Percentiles rank a stretch among this genome's conserved stretches.
phyloP scores from a whole-genome alignment of 2,329 filamentous ascomycete species.

The Endothia cerciana region DNA sequence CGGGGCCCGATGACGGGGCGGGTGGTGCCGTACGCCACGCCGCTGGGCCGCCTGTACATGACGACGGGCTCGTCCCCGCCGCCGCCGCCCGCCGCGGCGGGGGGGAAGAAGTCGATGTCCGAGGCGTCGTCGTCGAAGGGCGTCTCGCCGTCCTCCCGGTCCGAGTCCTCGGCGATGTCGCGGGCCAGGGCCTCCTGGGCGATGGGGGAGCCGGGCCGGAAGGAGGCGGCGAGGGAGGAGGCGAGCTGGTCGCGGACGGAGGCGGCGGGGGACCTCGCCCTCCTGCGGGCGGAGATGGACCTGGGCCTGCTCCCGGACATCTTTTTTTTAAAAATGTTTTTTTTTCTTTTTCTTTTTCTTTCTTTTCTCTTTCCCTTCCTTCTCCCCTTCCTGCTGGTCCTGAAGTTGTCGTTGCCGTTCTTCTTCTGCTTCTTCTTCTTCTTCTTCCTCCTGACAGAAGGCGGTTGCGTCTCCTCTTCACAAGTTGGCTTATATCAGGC shows the following conservation, averaged over 20 bases:
- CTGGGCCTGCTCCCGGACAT: constrained; percentile 10
- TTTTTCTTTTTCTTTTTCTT: no score
- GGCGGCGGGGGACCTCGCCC: not conserved
- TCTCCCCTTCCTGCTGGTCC: no score
- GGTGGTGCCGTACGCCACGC: constrained; percentile 72
- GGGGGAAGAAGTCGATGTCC: constrained; percentile 41
- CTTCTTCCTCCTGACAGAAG: not conserved
- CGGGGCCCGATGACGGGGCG: constrained; percentile 70
- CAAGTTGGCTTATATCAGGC: not conserved
- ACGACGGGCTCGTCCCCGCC: constrained; percentile 32
- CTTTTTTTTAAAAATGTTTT: not conserved
- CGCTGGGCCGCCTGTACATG: constrained; percentile 76
- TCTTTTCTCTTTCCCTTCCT: no score
- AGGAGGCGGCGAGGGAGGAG: constrained; percentile 50
- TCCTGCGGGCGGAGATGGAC: constrained; percentile 11
- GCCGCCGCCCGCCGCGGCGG: no score
- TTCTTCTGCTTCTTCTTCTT: no score
- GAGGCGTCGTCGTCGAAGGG: constrained; percentile 38
- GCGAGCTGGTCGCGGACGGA: constrained; percentile 31
- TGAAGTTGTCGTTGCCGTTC: no score
- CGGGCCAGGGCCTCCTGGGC: constrained; percentile 68
- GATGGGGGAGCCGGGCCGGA: constrained; percentile 65
- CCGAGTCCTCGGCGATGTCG: constrained; percentile 67
- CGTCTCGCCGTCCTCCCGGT: constrained; percentile 36
- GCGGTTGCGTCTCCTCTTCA: not conserved